Evolutionary conservation across 148 eudicot species (phyloP), one percentile per base, ranked within the genome.

Genomic region (Persicaria tinctoria): DNA sequence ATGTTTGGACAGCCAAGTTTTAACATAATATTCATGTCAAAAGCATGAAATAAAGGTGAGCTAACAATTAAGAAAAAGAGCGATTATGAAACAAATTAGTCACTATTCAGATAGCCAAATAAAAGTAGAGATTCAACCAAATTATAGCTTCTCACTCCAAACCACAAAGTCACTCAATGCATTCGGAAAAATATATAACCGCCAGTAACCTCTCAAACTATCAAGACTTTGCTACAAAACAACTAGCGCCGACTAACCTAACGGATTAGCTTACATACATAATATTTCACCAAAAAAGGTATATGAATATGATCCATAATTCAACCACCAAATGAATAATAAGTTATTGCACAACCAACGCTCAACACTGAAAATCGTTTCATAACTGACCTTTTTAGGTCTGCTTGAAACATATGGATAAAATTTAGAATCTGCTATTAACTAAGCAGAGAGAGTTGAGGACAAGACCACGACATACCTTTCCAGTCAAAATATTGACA

Each of bases 401-500:
- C 70, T 16, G n/a, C 70, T 66, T 66, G 1, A 38, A 66, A 13
- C 47, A 38, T 64, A 8, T 44, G 48, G 18, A 14, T 38, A 66
- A 41, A 5, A 32, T 32, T 32, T 32, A 32, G 41, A 32, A 32
- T 32, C 41, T 32, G 41, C 0, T 32, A 32, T 32, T 1, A 1
- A 32, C 41, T 32, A 32, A 32, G 3, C 41, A 32, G 41, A 3
- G 41, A 32, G 1, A 32, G 41, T 1, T 32, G 41, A 32, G 41
- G 41, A 1, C 41, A 32, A 32, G 41, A 32, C 41, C 41, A 32
- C 1, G 41, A 32, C 41, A 32, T 32, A 32, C 41, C 41, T 32
- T 32, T 32, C 41, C 41, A 3, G 41, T 32, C 41, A 32, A 75
- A 79, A 93, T 87, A 74, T 90, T 90, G 74, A 91, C 97, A 83